Evolutionary conservation across 2,329 filamentous ascomycete species (phyloP).

Genomic region (Cadophora luteo-olivacea): DNA sequence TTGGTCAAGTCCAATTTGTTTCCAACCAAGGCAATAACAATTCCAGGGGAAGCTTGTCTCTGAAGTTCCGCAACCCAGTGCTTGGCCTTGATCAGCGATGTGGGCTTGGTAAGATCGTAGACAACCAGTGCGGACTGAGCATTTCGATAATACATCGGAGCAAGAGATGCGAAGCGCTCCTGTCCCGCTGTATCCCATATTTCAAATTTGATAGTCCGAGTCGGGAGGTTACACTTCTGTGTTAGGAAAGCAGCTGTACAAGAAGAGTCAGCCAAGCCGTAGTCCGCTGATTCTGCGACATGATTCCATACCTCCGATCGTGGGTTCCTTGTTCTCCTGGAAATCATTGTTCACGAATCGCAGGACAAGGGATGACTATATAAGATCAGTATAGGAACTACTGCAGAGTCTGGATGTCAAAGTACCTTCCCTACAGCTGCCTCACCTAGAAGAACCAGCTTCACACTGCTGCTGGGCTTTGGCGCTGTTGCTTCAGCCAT

Average conservation of each 20-base stretch:
- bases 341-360: constrained; percentile 99
- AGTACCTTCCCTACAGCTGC: constrained; percentile 96
- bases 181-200: constrained; percentile 99
- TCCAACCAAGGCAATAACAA: constrained; percentile 95
- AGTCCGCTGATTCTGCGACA: background rate
- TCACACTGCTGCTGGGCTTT: constrained; percentile 99
- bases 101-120: constrained; percentile 97
- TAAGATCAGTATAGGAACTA: constrained; percentile 27
- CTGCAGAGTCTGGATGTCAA: background rate
- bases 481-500: constrained; percentile 81
- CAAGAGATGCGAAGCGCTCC: constrained; percentile 94
- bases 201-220: constrained; percentile 89
- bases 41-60: constrained; percentile 92
- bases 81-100: constrained; percentile 93
- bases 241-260: constrained; percentile 89
- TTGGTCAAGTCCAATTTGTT: constrained; percentile 94
- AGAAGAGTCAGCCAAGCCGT: constrained; percentile 26
- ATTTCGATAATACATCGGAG: constrained; percentile 99
- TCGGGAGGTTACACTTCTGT: constrained; percentile 96
- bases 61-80: constrained; percentile 99
- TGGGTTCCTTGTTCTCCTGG: constrained; percentile 99
- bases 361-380: constrained; percentile 91
- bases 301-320: constrained; percentile 81
- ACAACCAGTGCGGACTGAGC: constrained; percentile 97
- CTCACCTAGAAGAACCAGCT: constrained; percentile 96